Conservation (phyloP, 331 rosid species). For the Pyrus hybrid region DNA sequence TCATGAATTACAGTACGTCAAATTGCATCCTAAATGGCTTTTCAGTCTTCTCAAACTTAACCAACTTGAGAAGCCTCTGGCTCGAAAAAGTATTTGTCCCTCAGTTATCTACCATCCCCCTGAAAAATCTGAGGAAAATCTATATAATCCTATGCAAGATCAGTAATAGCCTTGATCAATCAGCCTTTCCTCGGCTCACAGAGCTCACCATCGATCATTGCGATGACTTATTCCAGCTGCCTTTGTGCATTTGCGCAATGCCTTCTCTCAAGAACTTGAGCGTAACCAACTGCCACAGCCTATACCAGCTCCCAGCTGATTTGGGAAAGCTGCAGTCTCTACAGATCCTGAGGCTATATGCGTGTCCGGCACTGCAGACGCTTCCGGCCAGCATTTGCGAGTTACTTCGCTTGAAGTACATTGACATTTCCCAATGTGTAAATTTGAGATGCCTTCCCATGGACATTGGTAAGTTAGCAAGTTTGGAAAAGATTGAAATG, state of each 20-base stretch:
- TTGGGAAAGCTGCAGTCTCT: constrained; percentile 40
- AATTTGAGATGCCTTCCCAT: too few species aligned
- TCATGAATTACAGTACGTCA: constrained; percentile 50
- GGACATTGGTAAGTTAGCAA: too few species aligned
- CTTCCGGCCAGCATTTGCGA: constrained; percentile 56
- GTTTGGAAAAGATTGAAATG: too few species aligned
- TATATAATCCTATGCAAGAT: constrained; percentile 65
- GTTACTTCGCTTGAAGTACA: constrained; percentile 42
- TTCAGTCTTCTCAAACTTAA: constrained; percentile 36
- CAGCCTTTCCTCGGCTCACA: constrained; percentile 53
- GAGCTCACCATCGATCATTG: constrained; percentile 88
- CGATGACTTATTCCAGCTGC: constrained; percentile 47
- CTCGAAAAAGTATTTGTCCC: constrained; percentile 73
- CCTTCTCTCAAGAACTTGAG: constrained; percentile 48
- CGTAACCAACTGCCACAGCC: constrained; percentile 74
- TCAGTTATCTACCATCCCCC: constrained; percentile 29
- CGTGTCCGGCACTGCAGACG: constrained; percentile 47
- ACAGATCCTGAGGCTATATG: constrained; percentile 62
- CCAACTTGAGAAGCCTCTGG: constrained; percentile 69
- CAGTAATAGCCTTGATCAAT: too few species aligned
- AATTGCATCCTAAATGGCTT: constrained; percentile 44
- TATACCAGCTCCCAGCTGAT: constrained; percentile 46
- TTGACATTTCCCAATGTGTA: too few species aligned
- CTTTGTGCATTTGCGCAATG: constrained; percentile 60
- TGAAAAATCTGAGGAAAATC: constrained; percentile 42